Evolutionary conservation across 306 rosid genomes (phyloP), one percentile per base, ranked within the genome.

Genomic region (Ormosia emarginata): DNA sequence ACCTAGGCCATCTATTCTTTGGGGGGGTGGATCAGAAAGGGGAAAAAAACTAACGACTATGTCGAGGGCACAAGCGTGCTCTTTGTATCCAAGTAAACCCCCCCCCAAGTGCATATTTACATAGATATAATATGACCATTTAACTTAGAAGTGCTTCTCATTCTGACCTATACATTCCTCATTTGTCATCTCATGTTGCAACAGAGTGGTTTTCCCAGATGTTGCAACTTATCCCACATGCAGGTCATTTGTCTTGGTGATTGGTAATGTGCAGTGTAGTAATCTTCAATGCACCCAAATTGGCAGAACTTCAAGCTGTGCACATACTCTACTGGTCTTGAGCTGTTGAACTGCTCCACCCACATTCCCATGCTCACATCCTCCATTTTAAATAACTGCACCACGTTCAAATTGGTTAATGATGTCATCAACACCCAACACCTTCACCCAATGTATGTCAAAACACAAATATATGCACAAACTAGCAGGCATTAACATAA

Each of bases 351-450:
- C 73, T 88, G 84, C 83, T 85, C 94, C 47, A 92, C 97, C 98
- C 97, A 94, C 97, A 91, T 94, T 87, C 97, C 97, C 97, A 94
- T 90, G 92, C 97, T 92, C 84, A 94, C 98, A 64, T 94, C 98
- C 84, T 94, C 98, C 98, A 94, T 94, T 90, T 94, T 94, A 86
- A 92, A 94, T 63, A 94, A 83, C 98, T 94, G 94, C 77, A 50
- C 57, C 74, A 47, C 5, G 8, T 36, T 36, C n/a, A 77, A 72
- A 59, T 61, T 10, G 44, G 55, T 43, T 63, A 74, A 29, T 17
- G 2, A 32, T 34, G 80, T 47, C 71, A 17, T 6, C 36, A 39
- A 72, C 4, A 61, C 24, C 71, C 46, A 14, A 15, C 8, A 43
- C 11, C 13, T 34, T 69, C 0, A 0, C 3, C 2, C 11, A 0